A percentile compares a stretch with the other conserved stretches of the same genome.
These are phyloP conservation scores for Noccaea caerulescens DNA, from an alignment of 345 rosid species.

Conservation along the genomic window DNA sequence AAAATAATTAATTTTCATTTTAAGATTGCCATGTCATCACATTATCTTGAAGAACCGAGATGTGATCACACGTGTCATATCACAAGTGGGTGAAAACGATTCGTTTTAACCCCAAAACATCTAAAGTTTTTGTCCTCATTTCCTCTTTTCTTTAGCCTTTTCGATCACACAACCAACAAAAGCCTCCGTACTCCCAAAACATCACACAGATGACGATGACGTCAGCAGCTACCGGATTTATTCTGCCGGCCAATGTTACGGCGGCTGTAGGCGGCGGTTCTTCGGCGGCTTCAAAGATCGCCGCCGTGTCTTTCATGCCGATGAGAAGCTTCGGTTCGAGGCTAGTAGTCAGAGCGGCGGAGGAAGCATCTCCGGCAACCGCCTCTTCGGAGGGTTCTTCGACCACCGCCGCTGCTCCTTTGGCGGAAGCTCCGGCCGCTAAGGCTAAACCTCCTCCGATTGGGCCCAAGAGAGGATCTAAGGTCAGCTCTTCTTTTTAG, in stretches of 20 bases:
- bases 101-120: conserved; percentile 40
- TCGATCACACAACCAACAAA: conserved; percentile 22
- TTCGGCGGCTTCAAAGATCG: conserved; percentile 53
- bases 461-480: conserved; percentile 93
- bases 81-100: conserved; percentile 59
- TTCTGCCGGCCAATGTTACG: conserved; percentile 50
- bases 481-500: conserved; percentile 51
- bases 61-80: conserved; percentile 64
- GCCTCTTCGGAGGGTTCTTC: conserved; percentile 45
- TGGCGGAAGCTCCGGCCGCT: conserved; percentile 45
- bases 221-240: conserved; percentile 74
- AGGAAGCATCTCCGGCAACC: conserved; percentile 53
- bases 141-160: background rate
- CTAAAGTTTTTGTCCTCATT: conserved; percentile 32
- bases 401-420: conserved; percentile 41
- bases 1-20: background rate
- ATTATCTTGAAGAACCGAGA: conserved; percentile 44
- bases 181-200: background rate
- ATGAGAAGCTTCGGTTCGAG: conserved; percentile 47
- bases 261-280: conserved; percentile 24
- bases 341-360: conserved; percentile 67
- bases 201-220: conserved; percentile 60
- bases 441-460: conserved; percentile 77
- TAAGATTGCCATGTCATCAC: conserved; percentile 36
- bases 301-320: conserved; percentile 37